Evolutionary conservation across 805 yeast genomes (phyloP).

Genomic region (Saccharomycopsis guyanensis): DNA sequence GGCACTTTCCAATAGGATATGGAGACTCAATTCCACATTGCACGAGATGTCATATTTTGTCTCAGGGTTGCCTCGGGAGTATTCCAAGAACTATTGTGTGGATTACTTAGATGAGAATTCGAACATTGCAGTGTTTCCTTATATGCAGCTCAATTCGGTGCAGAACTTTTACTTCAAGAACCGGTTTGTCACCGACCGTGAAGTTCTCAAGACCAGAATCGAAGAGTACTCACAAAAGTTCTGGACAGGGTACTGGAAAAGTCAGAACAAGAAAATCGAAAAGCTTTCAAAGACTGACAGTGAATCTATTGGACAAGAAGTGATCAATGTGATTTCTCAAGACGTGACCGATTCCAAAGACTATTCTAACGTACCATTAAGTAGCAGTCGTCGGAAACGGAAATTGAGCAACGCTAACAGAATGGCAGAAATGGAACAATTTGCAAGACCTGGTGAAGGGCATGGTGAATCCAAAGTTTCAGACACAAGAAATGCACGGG

Average conservation of each 20-base stretch:
- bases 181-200: conserved; percentile 34
- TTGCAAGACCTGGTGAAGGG: not conserved
- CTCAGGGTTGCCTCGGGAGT: conserved; percentile 35
- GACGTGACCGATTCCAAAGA: not conserved
- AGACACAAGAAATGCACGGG: conserved; percentile 28
- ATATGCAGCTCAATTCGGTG: conserved; percentile 45
- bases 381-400: not conserved
- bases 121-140: conserved; percentile 42
- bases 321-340: conserved; percentile 25
- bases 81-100: conserved; percentile 36
- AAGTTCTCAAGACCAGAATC: conserved; percentile 29
- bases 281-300: conserved; percentile 31
- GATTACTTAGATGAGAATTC: conserved; percentile 30
- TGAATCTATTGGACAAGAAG: conserved; percentile 32
- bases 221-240: conserved; percentile 33
- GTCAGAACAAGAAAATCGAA: conserved; percentile 26
- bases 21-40: conserved; percentile 49
- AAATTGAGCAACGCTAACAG: not conserved
- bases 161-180: conserved; percentile 50
- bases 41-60: conserved; percentile 64
- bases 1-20: conserved; percentile 45
- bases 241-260: conserved; percentile 49
- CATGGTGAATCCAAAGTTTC: not conserved
- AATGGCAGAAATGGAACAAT: not conserved
- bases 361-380: not conserved